Conservation (phyloP, 176 grass and related monocot genomes). For the Eremochloa ophiuroides region DNA sequence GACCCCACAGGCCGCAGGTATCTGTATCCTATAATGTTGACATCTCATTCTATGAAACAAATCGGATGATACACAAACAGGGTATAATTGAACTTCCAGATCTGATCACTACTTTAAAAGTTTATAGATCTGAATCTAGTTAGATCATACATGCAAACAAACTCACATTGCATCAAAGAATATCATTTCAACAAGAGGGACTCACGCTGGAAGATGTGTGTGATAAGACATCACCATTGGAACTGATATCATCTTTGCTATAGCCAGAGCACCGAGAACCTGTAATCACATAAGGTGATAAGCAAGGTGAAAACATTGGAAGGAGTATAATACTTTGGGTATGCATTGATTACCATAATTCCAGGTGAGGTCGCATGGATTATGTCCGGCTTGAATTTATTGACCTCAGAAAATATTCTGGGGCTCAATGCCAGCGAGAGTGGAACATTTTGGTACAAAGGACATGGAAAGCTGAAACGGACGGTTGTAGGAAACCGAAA, state of each 20-base stretch:
- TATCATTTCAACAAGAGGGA: slow-evolving; percentile 6
- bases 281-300: slow-evolving; percentile 30
- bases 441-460: slow-evolving; percentile 86
- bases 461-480: slow-evolving; percentile 87
- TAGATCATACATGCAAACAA: neutral
- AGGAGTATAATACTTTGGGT: neutral
- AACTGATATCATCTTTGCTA: slow-evolving; percentile 85
- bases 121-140: neutral
- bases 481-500: neutral
- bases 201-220: slow-evolving; percentile 94
- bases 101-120: neutral
- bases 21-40: neutral
- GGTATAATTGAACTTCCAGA: neutral
- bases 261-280: slow-evolving; percentile 87
- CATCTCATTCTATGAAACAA: neutral
- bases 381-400: slow-evolving; percentile 94
- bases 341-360: slow-evolving; percentile 68
- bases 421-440: slow-evolving; percentile 91
- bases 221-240: slow-evolving; percentile 98
- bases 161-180: neutral
- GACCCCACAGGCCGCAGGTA: neutral
- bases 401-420: slow-evolving; percentile 84
- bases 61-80: neutral
- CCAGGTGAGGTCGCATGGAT: slow-evolving; percentile 96
- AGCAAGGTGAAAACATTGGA: neutral